Conservation (phyloP, 306 rosid species). For the Lotus japonicus region DNA sequence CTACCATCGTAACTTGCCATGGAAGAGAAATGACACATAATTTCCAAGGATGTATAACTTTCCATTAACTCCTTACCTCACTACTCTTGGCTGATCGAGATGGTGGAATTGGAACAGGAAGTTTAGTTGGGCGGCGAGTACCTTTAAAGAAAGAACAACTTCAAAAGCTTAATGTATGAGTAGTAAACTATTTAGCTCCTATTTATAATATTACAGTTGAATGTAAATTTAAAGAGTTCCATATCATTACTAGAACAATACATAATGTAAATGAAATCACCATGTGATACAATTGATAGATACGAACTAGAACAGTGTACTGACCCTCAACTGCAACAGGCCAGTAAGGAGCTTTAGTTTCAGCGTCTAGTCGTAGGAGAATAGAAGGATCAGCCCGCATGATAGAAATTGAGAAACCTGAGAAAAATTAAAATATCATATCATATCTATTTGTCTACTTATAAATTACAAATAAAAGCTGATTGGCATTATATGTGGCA, state of each 20-base stretch:
- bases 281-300: not conserved
- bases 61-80: too few relatives aligned
- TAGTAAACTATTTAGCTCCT: not conserved
- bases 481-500: slow-evolving; percentile 14
- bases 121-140: slow-evolving; percentile 69
- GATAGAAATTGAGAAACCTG: slow-evolving; percentile 93
- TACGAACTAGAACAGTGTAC: slow-evolving; percentile 26
- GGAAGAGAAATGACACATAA: slow-evolving; percentile 10
- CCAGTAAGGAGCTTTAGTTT: slow-evolving; percentile 93
- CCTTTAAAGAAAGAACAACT: slow-evolving; percentile 45
- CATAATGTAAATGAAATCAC: not conserved
- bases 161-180: slow-evolving; percentile 23
- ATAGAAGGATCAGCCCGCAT: slow-evolving; percentile 70
- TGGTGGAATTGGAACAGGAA: slow-evolving; percentile 83
- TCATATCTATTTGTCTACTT: slow-evolving; percentile 5
- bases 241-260: not conserved
- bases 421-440: slow-evolving; percentile 9
- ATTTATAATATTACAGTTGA: not conserved
- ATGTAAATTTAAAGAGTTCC: not conserved
- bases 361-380: slow-evolving; percentile 74
- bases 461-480: not conserved
- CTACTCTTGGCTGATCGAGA: slow-evolving; percentile 49
- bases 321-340: slow-evolving; percentile 87
- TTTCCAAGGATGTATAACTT: slow-evolving; percentile 25
- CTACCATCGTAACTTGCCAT: not conserved